Evolutionary conservation across 768 basidiomycete genomes (phyloP).

Genomic region (Russula brevipes): DNA sequence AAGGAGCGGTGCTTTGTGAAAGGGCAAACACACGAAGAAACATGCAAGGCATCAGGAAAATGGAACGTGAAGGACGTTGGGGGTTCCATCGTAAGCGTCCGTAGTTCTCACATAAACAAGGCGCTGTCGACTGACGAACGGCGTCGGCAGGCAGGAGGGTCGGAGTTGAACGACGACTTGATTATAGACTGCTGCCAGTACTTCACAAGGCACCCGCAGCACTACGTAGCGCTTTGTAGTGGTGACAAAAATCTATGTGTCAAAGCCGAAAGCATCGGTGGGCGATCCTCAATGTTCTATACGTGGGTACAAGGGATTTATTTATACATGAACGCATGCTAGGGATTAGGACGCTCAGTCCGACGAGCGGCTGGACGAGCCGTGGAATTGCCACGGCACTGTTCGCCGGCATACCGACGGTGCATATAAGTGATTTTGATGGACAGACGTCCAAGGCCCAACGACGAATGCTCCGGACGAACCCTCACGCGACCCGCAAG

Average conservation of each 20-base stretch:
- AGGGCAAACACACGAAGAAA: conserved; percentile 60
- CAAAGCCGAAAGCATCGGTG: conserved; percentile 39
- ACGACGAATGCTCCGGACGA: conserved; percentile 25
- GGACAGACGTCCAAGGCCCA: conserved; percentile 20
- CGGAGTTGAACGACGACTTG: conserved; percentile 52
- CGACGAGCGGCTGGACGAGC: conserved; percentile 36
- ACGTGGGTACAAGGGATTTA: background rate
- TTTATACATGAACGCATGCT: background rate
- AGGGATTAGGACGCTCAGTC: conserved; percentile 22
- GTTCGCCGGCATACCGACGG: conserved; percentile 35
- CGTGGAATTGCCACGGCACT: conserved; percentile 46
- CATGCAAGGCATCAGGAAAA: conserved; percentile 52
- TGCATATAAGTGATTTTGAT: conserved; percentile 39
- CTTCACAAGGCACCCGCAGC: conserved; percentile 38
- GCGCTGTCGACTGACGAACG: background rate
- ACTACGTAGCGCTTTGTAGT: conserved; percentile 54
- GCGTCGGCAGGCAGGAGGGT: conserved; percentile 32
- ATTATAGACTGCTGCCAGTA: conserved; percentile 75
- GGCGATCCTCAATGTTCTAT: conserved; percentile 1
- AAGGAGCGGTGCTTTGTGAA: conserved; percentile 51
- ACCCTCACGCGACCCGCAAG: conserved; percentile 17
- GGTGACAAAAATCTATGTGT: conserved; percentile 64
- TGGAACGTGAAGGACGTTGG: conserved; percentile 50
- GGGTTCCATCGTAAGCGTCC: conserved; percentile 36
- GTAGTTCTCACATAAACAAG: background rate